Conservation (phyloP, 306 rosid genomes). For the Cucumis sativus region DNA sequence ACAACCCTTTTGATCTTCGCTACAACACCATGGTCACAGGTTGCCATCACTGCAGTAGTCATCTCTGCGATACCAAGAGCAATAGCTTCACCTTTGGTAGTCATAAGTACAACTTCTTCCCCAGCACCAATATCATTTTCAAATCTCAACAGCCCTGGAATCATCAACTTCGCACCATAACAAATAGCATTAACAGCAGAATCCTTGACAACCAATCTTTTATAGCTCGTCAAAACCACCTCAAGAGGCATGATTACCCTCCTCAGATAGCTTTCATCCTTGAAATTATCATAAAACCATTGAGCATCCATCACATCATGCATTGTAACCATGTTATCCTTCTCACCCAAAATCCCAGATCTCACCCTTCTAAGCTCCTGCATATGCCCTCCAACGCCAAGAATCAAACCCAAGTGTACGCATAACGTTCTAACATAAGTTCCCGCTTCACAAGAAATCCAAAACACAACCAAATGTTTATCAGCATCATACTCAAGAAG, state of each 20-base stretch:
- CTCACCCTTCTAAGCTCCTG: slow-evolving; percentile 82
- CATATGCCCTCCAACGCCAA: slow-evolving; percentile 83
- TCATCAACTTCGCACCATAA: slow-evolving; percentile 82
- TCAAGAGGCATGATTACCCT: slow-evolving; percentile 77
- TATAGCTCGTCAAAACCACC: slow-evolving; percentile 54
- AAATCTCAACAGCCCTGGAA: slow-evolving; percentile 69
- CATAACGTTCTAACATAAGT: slow-evolving; percentile 78
- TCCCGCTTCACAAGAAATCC: slow-evolving; percentile 74
- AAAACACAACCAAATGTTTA: slow-evolving; percentile 59
- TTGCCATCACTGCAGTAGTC: slow-evolving; percentile 81
- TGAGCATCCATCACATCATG: slow-evolving; percentile 90
- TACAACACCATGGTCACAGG: slow-evolving; percentile 82
- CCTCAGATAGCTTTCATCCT: slow-evolving; percentile 67
- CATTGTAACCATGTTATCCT: slow-evolving; percentile 80
- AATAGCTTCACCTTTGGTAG: slow-evolving; percentile 72
- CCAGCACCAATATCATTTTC: slow-evolving; percentile 74
- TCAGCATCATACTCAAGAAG: slow-evolving; percentile 65
- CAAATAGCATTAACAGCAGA: slow-evolving; percentile 83
- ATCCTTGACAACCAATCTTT: slow-evolving; percentile 78
- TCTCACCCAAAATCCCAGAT: slow-evolving; percentile 77
- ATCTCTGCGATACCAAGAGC: slow-evolving; percentile 84
- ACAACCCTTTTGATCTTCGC: slow-evolving; percentile 84
- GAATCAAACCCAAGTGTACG: slow-evolving; percentile 75
- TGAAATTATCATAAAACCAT: slow-evolving; percentile 51
- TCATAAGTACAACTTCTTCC: slow-evolving; percentile 75